Percentiles rank a stretch among this genome's conserved stretches.
These are phyloP conservation scores for Penicillium sp. DNA, from an alignment of 2,329 filamentous ascomycete genomes.

Conservation along the genomic window DNA sequence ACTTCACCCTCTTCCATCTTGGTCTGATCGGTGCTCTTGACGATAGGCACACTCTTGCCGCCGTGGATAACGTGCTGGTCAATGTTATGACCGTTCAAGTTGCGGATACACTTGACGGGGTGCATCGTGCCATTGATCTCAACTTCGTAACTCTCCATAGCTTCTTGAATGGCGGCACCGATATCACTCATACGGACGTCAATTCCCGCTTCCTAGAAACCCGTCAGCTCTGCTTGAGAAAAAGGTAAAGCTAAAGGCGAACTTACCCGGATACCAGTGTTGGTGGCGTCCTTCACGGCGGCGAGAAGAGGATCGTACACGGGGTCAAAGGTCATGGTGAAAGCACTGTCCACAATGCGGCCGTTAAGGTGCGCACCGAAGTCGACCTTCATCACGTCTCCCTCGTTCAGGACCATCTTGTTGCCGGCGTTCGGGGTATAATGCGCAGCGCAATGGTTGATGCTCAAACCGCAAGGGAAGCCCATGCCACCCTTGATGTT, in stretches of 20 bases:
- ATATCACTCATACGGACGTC: constrained; percentile 87
- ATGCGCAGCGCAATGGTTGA: constrained; percentile 83
- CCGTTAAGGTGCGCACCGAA: constrained; percentile 71
- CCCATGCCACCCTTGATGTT: constrained; percentile 76
- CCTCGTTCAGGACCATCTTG: constrained; percentile 64
- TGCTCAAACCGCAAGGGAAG: constrained; percentile 78
- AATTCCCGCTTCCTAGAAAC: constrained; percentile 74
- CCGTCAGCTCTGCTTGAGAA: constrained; percentile 9
- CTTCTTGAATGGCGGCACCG: constrained; percentile 78
- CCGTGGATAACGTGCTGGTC: constrained; percentile 87
- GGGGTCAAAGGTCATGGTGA: constrained; percentile 66
- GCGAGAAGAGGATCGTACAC: constrained; percentile 65
- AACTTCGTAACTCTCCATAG: constrained; percentile 90
- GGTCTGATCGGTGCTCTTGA: constrained; percentile 80
- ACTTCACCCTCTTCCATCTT: constrained; percentile 98
- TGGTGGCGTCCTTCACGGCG: constrained; percentile 66
- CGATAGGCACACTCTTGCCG: constrained; percentile 86
- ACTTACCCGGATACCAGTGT: constrained; percentile 67
- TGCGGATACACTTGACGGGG: constrained; percentile 80
- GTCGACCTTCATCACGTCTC: constrained; percentile 72
- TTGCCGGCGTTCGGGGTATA: constrained; percentile 86
- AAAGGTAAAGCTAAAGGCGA: neutral
- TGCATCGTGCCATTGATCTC: constrained; percentile 75
- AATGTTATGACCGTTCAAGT: constrained; percentile 88
- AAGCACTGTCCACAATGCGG: constrained; percentile 68